Evolutionary conservation across 192 early-diverging fungal genomes (phyloP).

Genomic region (Dissophora globulifera): DNA sequence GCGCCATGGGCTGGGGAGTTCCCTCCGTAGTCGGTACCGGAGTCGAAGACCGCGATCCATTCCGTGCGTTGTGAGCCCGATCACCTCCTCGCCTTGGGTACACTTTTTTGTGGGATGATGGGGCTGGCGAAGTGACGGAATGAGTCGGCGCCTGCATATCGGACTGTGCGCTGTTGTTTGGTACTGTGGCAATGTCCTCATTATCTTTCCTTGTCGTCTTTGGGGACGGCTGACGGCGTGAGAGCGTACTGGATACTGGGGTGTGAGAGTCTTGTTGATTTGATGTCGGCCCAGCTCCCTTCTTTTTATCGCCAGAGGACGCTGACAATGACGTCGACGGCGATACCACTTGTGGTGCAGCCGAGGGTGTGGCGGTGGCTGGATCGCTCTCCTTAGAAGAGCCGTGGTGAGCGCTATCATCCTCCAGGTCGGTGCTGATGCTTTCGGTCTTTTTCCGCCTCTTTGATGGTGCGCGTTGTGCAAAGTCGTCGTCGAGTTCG

Average conservation of each 20-base stretch:
- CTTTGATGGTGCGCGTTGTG: constrained; percentile 11
- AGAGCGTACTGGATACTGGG: background rate
- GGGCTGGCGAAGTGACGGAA: no score
- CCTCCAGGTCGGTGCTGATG: constrained; percentile 22
- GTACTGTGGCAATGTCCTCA: no score
- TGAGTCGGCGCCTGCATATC: no score
- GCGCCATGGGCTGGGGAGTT: constrained; percentile 40
- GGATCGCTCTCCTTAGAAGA: no score
- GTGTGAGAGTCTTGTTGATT: constrained; percentile 6
- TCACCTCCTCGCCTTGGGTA: constrained; percentile 11
- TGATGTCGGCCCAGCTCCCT: background rate
- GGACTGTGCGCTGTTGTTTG: background rate
- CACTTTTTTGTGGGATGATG: no score
- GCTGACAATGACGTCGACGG: background rate
- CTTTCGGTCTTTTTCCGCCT: constrained; percentile 45
- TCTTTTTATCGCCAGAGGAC: background rate
- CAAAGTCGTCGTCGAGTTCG: constrained; percentile 31
- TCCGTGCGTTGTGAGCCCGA: constrained; percentile 5
- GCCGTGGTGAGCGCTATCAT: constrained; percentile 1
- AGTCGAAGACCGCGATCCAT: constrained; percentile 33
- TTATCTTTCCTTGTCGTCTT: no score
- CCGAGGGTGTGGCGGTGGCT: no score
- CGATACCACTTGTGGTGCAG: no score
- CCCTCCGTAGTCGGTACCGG: constrained; percentile 15
- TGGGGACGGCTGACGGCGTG: no score